These are phyloP conservation scores for Aphanomyces invadans DNA, from an alignment of 352 stramenopile genomes.

Conservation along the genomic window DNA sequence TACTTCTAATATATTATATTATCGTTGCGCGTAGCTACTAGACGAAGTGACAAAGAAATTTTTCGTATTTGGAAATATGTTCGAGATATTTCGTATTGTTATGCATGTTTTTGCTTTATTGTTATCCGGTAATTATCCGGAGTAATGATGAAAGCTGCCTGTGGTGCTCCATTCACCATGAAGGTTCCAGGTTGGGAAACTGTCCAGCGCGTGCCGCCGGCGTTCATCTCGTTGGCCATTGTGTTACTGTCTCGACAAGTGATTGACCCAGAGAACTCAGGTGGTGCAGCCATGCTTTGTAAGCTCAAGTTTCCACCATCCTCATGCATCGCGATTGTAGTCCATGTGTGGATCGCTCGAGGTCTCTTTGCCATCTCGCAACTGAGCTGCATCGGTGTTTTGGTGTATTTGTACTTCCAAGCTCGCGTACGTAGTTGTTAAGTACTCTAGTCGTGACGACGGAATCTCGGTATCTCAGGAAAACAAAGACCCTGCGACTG, in stretches of 20 bases:
- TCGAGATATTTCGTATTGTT: background rate
- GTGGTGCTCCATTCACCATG: constrained; percentile 11
- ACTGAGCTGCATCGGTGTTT: constrained; percentile 48
- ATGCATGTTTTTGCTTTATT: background rate
- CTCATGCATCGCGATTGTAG: constrained; percentile 26
- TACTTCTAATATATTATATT: background rate
- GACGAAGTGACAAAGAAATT: too few relatives aligned
- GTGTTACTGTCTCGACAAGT: constrained; percentile 55
- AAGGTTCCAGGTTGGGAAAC: constrained; percentile 14
- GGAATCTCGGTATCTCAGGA: constrained; percentile 32
- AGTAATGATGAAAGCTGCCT: background rate
- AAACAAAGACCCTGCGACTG: constrained; percentile 62
- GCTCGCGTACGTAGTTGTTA: constrained; percentile 32
- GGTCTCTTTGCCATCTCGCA: constrained; percentile 56
- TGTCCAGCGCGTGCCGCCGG: constrained; percentile 12
- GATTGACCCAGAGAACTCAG: constrained; percentile 50
- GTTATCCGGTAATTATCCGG: background rate
- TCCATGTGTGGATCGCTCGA: constrained; percentile 46
- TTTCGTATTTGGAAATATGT: too few relatives aligned
- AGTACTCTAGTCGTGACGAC: background rate
- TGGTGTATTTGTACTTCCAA: constrained; percentile 57
- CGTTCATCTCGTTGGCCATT: constrained; percentile 44
- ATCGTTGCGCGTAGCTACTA: too few relatives aligned
- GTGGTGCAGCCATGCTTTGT: constrained; percentile 29
- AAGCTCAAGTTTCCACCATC: too few relatives aligned